Evolutionary conservation across 371 early-diverging fungal species (phyloP).

Genomic region (Hamiltosporidium tvaerminnensis): DNA sequence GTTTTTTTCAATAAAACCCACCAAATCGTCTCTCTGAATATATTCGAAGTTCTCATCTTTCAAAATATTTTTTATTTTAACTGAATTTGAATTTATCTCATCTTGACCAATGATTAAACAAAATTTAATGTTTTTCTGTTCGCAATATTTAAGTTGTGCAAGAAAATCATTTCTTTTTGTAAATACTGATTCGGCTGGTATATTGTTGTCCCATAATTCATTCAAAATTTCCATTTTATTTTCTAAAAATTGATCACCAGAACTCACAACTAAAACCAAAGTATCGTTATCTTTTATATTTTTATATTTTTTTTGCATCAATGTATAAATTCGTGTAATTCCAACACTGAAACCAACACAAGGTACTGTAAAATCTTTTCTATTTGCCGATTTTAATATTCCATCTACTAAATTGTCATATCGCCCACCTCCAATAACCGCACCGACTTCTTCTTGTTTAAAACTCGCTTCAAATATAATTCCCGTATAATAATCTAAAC

Average conservation of each 20-base stretch:
- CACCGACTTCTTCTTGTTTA: constrained; percentile 59
- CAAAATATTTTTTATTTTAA: constrained; percentile 71
- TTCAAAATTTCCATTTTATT: constrained; percentile 70
- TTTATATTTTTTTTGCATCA: constrained; percentile 54
- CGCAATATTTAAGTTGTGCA: constrained; percentile 63
- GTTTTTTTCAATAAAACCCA: too few relatives aligned
- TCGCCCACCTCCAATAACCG: constrained; percentile 91
- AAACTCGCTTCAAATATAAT: constrained; percentile 90
- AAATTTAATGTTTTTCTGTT: constrained; percentile 61
- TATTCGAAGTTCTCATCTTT: too few relatives aligned
- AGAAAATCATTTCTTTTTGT: constrained; percentile 70
- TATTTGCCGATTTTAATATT: constrained; percentile 58
- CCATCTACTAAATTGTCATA: constrained; percentile 91
- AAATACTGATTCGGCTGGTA: constrained; percentile 72
- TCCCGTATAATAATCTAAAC: constrained; percentile 96
- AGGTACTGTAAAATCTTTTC: constrained; percentile 59
- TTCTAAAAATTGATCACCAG: constrained; percentile 67
- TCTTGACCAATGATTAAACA: constrained; percentile 70
- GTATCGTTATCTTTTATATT: constrained; percentile 53
- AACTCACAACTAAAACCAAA: constrained; percentile 71
- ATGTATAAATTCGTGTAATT: constrained; percentile 79
- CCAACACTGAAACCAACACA: constrained; percentile 94
- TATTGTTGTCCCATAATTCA: constrained; percentile 69
- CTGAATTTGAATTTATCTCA: constrained; percentile 61
- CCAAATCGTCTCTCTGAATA: too few relatives aligned